Conservation (phyloP, 495 filamentous ascomycete species). For the Talaromyces thailandensis region DNA sequence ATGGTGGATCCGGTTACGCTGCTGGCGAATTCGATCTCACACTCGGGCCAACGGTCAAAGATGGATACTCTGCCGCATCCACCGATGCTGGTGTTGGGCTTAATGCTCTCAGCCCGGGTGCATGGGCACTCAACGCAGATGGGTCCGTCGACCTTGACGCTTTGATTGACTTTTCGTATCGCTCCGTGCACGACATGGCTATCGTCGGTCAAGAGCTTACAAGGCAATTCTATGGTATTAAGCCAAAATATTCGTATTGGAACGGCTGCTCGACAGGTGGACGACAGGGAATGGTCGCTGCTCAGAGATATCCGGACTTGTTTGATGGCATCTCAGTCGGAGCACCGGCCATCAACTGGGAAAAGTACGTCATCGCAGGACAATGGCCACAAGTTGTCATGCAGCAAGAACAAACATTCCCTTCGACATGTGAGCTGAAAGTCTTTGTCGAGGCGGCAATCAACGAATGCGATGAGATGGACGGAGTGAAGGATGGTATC, state of each 20-base stretch:
- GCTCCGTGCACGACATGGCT: constrained; percentile 25
- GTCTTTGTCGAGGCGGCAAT: constrained; percentile 30
- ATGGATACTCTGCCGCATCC: constrained; percentile 27
- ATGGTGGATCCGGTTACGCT: constrained; percentile 36
- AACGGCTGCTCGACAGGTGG: constrained; percentile 40
- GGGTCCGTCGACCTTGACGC: constrained; percentile 32
- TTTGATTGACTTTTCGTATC: constrained; percentile 31
- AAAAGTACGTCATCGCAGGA: constrained; percentile 19
- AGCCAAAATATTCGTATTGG: constrained; percentile 29
- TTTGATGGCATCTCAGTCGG: constrained; percentile 56
- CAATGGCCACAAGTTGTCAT: constrained; percentile 15
- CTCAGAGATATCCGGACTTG: constrained; percentile 30
- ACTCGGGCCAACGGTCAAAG: constrained; percentile 12
- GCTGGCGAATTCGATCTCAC: constrained; percentile 15
- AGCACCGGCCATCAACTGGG: constrained; percentile 32
- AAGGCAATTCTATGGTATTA: constrained; percentile 8
- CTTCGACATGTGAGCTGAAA: constrained; percentile 34
- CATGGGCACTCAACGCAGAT: constrained; percentile 29
- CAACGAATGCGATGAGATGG: constrained; percentile 36
- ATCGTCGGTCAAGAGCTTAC: constrained; percentile 12
- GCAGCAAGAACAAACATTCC: constrained; percentile 26
- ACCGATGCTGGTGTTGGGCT: constrained; percentile 22
- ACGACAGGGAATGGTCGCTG: constrained; percentile 34
- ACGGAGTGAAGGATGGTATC: constrained; percentile 50
- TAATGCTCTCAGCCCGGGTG: neutral